A percentile compares a stretch with the other conserved stretches of the same genome.
Conservation (phyloP, 208 protist genomes). For the Acanthamoeba healyi region DNA sequence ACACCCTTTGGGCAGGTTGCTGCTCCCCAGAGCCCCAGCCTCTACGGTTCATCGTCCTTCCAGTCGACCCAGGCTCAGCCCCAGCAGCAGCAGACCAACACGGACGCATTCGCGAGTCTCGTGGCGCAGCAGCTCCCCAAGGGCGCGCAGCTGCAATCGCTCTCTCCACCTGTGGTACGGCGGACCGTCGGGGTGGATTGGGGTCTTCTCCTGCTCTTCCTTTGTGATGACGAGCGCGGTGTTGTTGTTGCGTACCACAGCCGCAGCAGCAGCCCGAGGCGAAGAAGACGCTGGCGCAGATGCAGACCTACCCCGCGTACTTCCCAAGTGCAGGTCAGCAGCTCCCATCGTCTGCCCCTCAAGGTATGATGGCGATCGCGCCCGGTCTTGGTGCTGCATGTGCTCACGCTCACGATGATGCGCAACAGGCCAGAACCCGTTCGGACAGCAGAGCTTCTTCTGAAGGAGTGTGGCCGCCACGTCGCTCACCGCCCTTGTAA, state of each 20-base stretch:
- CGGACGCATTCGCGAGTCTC: background rate
- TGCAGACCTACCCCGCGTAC: background rate
- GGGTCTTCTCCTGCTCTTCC: background rate
- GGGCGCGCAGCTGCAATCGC: constrained; percentile 8
- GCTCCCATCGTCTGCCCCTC: background rate
- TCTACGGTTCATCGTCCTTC: constrained; percentile 9
- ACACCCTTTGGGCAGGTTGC: background rate
- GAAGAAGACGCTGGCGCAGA: constrained; percentile 15
- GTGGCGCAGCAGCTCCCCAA: constrained; percentile 22
- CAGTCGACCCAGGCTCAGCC: background rate
- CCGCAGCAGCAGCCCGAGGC: background rate
- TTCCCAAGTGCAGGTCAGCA: background rate
- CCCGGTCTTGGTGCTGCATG: background rate
- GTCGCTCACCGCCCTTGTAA: background rate
- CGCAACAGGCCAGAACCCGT: background rate
- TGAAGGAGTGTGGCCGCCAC: background rate
- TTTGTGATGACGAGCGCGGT: background rate
- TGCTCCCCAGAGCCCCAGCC: background rate
- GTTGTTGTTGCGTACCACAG: background rate
- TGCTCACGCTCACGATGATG: background rate
- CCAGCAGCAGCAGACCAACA: background rate
- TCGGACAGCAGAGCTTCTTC: constrained; percentile 19
- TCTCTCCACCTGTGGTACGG: background rate
- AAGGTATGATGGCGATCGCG: background rate
- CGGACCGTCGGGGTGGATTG: background rate